A percentile compares a stretch with the other conserved stretches of the same genome.
Evolutionary conservation across 305 asterid species (phyloP).

Genomic region (Stenogyne calaminthoides): DNA sequence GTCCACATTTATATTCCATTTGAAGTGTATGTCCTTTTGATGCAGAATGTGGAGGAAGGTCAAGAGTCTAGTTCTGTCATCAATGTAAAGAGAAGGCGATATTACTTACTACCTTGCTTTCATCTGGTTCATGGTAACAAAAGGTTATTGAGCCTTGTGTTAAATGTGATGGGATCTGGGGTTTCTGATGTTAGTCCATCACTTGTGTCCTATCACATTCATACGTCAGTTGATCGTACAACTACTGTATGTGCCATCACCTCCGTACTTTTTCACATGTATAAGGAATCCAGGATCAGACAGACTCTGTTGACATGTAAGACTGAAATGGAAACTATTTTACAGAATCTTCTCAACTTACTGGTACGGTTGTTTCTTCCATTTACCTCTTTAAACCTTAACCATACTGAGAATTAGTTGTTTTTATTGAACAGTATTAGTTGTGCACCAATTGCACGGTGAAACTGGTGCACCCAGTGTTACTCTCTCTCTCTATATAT

Average conservation of each 20-base stretch:
- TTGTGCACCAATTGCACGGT: too few relatives aligned
- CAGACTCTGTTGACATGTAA: slow-evolving; percentile 49
- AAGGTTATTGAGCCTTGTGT: slow-evolving; percentile 47
- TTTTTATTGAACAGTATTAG: too few relatives aligned
- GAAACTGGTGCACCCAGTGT: too few relatives aligned
- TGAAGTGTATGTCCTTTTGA: slow-evolving; percentile 10
- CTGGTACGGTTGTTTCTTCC: slow-evolving; percentile 50
- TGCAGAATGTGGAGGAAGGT: slow-evolving; percentile 55
- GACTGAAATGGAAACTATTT: slow-evolving; percentile 37
- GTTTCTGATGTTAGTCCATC: slow-evolving; percentile 45
- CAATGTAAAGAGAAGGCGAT: slow-evolving; percentile 45
- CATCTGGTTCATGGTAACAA: slow-evolving; percentile 58
- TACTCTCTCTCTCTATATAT: too few relatives aligned
- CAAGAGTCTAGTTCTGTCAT: slow-evolving; percentile 32
- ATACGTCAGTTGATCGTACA: slow-evolving; percentile 35
- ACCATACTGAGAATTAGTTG: background rate
- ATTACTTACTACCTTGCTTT: slow-evolving; percentile 69
- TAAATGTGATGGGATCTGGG: slow-evolving; percentile 56
- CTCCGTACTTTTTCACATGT: slow-evolving; percentile 53
- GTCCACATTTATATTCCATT: slow-evolving; percentile 17
- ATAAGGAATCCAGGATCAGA: slow-evolving; percentile 56
- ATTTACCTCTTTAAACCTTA: slow-evolving; percentile 4
- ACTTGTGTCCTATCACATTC: slow-evolving; percentile 26
- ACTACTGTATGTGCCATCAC: slow-evolving; percentile 42
- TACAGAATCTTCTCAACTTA: slow-evolving; percentile 42